phyloP scores from a whole-genome alignment of 345 rosid genomes.

The Gossypium anomalum region DNA sequence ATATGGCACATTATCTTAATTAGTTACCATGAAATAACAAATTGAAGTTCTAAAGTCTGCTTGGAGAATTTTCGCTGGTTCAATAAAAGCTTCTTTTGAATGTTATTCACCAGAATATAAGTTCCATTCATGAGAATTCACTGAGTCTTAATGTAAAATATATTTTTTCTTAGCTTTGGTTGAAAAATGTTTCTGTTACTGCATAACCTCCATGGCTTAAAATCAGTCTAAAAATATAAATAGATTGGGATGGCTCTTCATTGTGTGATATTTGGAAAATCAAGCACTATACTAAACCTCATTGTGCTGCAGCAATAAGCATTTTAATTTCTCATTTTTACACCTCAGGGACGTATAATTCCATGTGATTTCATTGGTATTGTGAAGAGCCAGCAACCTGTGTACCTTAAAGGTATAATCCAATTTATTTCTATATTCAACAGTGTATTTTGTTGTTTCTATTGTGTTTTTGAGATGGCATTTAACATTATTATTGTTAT shows the following conservation, averaged over 20 bases:
- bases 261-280: too few species aligned
- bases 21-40: not conserved
- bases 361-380: slow-evolving; percentile 91
- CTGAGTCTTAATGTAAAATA: not conserved
- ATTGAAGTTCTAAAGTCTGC: not conserved
- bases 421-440: not conserved
- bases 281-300: too few species aligned
- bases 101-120: not conserved
- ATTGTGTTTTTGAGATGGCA: not conserved
- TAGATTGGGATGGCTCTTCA: too few species aligned
- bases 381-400: slow-evolving; percentile 92
- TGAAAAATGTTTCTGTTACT: not conserved
- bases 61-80: not conserved
- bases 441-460: slow-evolving; percentile 11
- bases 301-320: not conserved
- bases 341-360: slow-evolving; percentile 77
- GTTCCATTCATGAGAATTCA: not conserved
- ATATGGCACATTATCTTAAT: not conserved
- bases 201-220: not conserved
- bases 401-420: slow-evolving; percentile 67
- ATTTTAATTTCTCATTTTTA: slow-evolving; percentile 17
- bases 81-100: slow-evolving; percentile 2
- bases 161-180: not conserved
- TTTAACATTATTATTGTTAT: slow-evolving; percentile 6
- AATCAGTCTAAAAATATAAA: too few species aligned